Evolutionary conservation across 2,329 filamentous ascomycete genomes (phyloP).

Genomic region (Cladosporium colombiae): DNA sequence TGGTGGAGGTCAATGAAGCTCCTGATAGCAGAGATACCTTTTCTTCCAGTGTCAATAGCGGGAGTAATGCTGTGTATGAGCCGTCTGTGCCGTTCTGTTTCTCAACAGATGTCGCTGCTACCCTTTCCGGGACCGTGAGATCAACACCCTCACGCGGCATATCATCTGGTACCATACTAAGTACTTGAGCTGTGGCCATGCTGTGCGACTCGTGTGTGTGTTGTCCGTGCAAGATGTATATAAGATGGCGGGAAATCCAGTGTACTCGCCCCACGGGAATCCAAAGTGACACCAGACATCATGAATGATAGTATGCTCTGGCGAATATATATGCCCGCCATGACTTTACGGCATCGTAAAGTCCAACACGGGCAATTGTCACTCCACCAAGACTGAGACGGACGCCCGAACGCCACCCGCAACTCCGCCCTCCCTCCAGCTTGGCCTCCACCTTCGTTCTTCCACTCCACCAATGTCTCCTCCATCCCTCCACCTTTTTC

Average conservation of each 20-base stretch:
- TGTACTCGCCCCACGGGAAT: not conserved
- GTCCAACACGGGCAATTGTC: not conserved
- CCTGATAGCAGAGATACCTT: constrained; percentile 37
- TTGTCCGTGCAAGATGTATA: not conserved
- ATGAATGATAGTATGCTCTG: not conserved
- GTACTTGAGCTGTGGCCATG: not conserved
- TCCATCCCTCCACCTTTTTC: not conserved
- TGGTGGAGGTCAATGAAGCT: constrained; percentile 42
- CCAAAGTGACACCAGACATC: not conserved
- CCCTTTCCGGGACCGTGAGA: not conserved
- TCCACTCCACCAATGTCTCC: not conserved
- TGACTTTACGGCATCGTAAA: not conserved
- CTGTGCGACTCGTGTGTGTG: not conserved
- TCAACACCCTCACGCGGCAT: not conserved
- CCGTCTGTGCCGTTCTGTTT: not conserved
- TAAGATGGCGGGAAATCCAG: not conserved
- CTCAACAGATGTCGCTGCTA: not conserved
- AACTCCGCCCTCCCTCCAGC: not conserved
- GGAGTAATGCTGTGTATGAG: constrained; percentile 23
- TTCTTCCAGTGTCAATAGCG: constrained; percentile 32
- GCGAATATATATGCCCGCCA: not conserved
- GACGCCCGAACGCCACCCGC: not conserved
- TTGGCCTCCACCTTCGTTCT: not conserved
- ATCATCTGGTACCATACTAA: not conserved
- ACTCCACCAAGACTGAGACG: not conserved